A percentile compares a stretch with the other conserved stretches of the same genome.
Conservation (phyloP, 2,329 filamentous ascomycete species). For the Didymella exigua region DNA sequence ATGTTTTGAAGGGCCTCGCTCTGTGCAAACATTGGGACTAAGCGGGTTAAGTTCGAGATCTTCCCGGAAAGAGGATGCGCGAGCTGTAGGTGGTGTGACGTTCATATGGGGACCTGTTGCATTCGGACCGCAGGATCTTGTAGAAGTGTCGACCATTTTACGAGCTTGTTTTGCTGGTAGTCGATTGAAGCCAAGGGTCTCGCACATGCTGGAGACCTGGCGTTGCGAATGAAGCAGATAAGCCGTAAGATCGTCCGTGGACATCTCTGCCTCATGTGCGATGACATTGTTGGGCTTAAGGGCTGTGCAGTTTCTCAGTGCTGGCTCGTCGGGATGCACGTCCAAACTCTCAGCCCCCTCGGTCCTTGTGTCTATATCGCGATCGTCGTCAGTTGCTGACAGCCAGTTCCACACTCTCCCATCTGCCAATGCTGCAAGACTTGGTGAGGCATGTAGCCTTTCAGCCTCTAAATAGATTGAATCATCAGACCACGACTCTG, state of each 20-base stretch:
- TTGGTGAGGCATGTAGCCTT: neutral
- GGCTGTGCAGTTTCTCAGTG: neutral
- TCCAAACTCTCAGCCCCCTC: neutral
- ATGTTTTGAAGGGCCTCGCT: slow-evolving; percentile 34
- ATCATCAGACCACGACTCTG: slow-evolving; percentile 38
- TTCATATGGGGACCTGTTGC: neutral
- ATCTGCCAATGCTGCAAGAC: neutral
- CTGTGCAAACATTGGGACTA: slow-evolving; percentile 40
- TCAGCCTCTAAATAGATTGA: slow-evolving; percentile 29
- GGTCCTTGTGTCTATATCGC: neutral
- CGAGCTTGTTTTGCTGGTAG: neutral
- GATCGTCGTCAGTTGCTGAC: neutral
- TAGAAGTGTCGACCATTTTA: neutral
- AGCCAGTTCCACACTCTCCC: slow-evolving; percentile 30
- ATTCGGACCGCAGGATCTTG: neutral
- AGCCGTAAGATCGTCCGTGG: neutral
- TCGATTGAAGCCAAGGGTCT: neutral
- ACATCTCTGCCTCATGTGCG: too few species aligned
- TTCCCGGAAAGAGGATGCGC: neutral
- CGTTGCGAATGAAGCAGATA: neutral
- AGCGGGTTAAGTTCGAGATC: slow-evolving; percentile 27
- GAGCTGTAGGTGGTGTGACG: neutral
- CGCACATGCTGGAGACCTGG: neutral
- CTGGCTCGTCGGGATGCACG: neutral
- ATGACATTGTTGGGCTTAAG: too few species aligned